These are phyloP conservation scores for Cymodocea nodosa DNA, from an alignment of 116 monocot species.

Conservation along the genomic window DNA sequence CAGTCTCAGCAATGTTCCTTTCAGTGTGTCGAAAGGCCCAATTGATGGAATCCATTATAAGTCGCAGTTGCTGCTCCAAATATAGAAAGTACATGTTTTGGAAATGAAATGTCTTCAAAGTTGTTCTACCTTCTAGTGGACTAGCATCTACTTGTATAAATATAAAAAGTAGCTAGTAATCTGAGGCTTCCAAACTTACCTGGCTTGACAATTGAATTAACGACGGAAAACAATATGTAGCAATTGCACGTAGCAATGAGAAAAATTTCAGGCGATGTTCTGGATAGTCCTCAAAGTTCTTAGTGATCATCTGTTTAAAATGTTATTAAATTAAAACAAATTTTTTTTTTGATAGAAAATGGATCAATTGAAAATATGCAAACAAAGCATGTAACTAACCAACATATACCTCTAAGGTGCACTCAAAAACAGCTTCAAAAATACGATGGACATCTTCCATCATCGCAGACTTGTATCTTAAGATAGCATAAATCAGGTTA, in stretches of 20 bases:
- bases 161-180: too few relatives aligned
- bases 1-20: constrained; percentile 97
- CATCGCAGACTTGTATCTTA: constrained; percentile 80
- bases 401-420: constrained; percentile 72
- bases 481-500: neutral
- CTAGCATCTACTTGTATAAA: too few relatives aligned
- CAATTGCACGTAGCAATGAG: constrained; percentile 89
- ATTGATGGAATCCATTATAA: constrained; percentile 93
- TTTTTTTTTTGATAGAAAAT: too few relatives aligned
- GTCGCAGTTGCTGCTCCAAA: constrained; percentile 67
- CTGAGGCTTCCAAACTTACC: constrained; percentile 25
- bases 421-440: constrained; percentile 95
- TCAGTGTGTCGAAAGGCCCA: constrained; percentile 99
- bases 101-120: too few relatives aligned
- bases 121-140: too few relatives aligned
- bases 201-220: constrained; percentile 81
- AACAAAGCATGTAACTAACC: neutral
- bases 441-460: constrained; percentile 90
- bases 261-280: constrained; percentile 99
- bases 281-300: constrained; percentile 99
- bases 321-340: too few relatives aligned
- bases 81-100: too few relatives aligned
- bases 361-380: neutral
- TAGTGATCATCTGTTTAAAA: constrained; percentile 84
- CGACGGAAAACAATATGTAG: constrained; percentile 91